Conservation (phyloP, 805 yeast genomes). For the Candida succiphila region DNA sequence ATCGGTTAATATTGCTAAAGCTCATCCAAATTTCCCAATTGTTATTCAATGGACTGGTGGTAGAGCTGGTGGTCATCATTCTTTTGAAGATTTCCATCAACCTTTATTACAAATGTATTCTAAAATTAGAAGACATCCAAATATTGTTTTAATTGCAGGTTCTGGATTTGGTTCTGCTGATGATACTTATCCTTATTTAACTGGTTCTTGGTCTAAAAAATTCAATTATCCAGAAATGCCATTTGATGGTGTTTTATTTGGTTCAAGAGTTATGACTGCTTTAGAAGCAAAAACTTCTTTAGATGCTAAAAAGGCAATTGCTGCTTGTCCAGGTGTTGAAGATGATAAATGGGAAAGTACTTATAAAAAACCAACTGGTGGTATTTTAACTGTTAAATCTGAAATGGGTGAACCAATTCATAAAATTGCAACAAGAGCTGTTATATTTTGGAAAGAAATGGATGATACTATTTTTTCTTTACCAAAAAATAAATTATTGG, state of each 20-base stretch:
- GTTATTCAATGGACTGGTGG: conserved; percentile 99
- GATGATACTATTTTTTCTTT: conserved; percentile 87
- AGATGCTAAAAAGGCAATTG: conserved; percentile 89
- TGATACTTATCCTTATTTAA: conserved; percentile 94
- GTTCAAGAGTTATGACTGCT: conserved; percentile 96
- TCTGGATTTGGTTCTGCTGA: conserved; percentile 97
- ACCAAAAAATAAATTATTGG: conserved; percentile 82
- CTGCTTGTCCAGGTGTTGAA: conserved; percentile 80
- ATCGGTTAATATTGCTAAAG: conserved; percentile 83
- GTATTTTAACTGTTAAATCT: conserved; percentile 89
- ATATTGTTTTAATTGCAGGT: conserved; percentile 90
- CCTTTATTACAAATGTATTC: conserved; percentile 95
- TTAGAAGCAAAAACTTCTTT: conserved; percentile 92
- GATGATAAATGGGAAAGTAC: conserved; percentile 90
- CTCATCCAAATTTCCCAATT: conserved; percentile 94
- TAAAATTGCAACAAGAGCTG: conserved; percentile 97
- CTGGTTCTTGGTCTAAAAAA: conserved; percentile 90
- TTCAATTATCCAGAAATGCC: conserved; percentile 98
- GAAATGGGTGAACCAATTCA: conserved; percentile 99
- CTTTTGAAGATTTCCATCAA: conserved; percentile 98
- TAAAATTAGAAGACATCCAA: conserved; percentile 82
- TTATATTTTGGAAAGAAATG: conserved; percentile 92
- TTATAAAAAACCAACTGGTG: conserved; percentile 93
- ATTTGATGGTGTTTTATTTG: conserved; percentile 92
- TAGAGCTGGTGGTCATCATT: conserved; percentile 99